Percentiles rank a stretch among this genome's conserved stretches.
Evolutionary conservation across 129 eudicot species (phyloP).

Genomic region (Apium graveolens): DNA sequence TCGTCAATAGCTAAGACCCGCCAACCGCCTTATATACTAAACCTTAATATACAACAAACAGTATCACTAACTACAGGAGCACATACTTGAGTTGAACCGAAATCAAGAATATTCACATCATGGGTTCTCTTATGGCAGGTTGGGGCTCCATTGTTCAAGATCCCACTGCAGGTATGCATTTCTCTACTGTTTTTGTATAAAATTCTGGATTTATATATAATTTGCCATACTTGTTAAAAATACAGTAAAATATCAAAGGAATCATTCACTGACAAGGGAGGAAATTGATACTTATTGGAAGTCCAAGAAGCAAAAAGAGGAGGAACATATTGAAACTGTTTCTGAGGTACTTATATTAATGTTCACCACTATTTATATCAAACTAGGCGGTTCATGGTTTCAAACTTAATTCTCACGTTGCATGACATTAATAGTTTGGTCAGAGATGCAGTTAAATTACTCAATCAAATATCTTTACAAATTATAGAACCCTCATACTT

Average conservation of each 20-base stretch:
- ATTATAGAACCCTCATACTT: too few species aligned
- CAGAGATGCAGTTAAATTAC: not conserved
- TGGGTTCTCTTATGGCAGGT: constrained; percentile 85
- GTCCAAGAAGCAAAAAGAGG: constrained; percentile 39
- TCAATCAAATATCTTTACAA: not conserved
- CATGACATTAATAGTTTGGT: not conserved
- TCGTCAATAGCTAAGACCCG: not conserved
- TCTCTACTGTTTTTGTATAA: not conserved
- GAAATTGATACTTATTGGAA: constrained; percentile 65
- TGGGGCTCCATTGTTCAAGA: constrained; percentile 61
- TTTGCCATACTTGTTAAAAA: not conserved
- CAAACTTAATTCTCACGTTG: not conserved
- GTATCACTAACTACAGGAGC: not conserved
- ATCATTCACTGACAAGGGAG: constrained; percentile 49
- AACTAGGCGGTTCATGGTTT: not conserved
- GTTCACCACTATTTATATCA: not conserved
- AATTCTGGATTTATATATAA: not conserved
- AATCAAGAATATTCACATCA: constrained; percentile 4
- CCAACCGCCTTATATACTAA: not conserved
- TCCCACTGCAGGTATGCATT: constrained; percentile 35
- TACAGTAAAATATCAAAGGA: constrained; percentile 43
- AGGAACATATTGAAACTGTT: constrained; percentile 25
- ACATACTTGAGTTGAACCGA: not conserved
- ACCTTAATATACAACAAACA: not conserved
- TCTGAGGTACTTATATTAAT: constrained; percentile 26